Evolutionary conservation across 2,329 filamentous ascomycete species (phyloP).

Genomic region (Colletotrichum euphorbiae): DNA sequence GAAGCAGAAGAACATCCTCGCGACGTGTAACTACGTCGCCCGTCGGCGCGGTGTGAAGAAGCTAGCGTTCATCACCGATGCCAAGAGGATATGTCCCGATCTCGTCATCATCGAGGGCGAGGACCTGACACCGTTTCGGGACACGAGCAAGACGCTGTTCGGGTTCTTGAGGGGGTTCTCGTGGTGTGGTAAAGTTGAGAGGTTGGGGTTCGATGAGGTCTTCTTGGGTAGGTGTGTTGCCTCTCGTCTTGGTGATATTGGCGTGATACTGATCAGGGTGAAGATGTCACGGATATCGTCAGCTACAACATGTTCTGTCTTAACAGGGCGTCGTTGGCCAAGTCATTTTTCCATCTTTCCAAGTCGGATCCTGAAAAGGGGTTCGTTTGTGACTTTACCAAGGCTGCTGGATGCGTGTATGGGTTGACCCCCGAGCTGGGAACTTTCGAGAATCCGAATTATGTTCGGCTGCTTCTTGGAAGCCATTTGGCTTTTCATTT

Average conservation of each 20-base stretch:
- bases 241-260: no score
- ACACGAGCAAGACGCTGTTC: constrained; percentile 86
- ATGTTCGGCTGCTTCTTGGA: constrained; percentile 76
- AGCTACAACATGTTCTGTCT: constrained; percentile 82
- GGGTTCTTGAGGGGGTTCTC: constrained; percentile 77
- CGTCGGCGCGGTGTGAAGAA: constrained; percentile 80
- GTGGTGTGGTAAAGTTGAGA: constrained; percentile 83
- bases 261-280: constrained; percentile 58
- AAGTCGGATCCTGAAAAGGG: constrained; percentile 80
- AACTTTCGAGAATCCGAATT: constrained; percentile 53
- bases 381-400: constrained; percentile 80
- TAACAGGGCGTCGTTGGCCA: constrained; percentile 70
- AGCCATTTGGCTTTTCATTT: constrained; percentile 85
- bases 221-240: constrained; percentile 54
- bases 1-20: constrained; percentile 92
- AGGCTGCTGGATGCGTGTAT: constrained; percentile 71
- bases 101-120: constrained; percentile 89
- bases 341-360: constrained; percentile 85
- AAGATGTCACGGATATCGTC: constrained; percentile 88
- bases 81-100: constrained; percentile 82
- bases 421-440: constrained; percentile 42
- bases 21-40: constrained; percentile 95
- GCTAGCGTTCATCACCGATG: constrained; percentile 86
- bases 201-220: constrained; percentile 91
- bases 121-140: constrained; percentile 85